Evolutionary conservation across 331 rosid species (phyloP).

Genomic region (Pyrus hybrid): DNA sequence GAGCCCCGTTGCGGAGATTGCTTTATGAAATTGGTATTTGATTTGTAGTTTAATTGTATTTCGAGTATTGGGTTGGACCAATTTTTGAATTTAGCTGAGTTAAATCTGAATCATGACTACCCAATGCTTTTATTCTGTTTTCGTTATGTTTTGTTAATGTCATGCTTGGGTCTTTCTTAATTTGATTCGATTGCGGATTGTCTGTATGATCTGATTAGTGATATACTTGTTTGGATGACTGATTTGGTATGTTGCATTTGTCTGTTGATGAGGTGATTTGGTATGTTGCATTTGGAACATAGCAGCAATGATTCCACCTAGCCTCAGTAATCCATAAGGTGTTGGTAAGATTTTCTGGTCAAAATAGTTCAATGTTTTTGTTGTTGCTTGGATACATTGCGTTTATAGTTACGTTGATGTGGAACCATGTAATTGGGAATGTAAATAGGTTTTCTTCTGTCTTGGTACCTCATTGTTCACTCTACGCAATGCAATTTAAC

Average conservation of each 20-base stretch:
- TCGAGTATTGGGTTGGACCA: not conserved
- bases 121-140: not conserved
- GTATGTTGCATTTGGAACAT: too few species aligned
- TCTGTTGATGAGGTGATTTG: not conserved
- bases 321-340: not conserved
- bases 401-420: not conserved
- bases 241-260: not conserved
- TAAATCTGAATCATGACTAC: not conserved
- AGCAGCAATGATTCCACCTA: not conserved
- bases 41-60: conserved; percentile 3
- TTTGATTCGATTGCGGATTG: not conserved
- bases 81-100: not conserved
- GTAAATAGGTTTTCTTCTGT: too few species aligned
- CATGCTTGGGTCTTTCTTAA: not conserved
- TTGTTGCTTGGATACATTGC: not conserved
- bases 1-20: not conserved
- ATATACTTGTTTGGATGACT: not conserved
- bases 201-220: not conserved
- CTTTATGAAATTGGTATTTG: not conserved
- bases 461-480: not conserved
- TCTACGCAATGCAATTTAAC: not conserved
- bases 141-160: not conserved
- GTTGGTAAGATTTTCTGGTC: not conserved
- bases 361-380: not conserved
- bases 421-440: not conserved